Percentiles rank a stretch among this genome's conserved stretches.
phyloP scores from a whole-genome alignment of 2,329 filamentous ascomycete genomes.

The Calonectria pteridis region DNA sequence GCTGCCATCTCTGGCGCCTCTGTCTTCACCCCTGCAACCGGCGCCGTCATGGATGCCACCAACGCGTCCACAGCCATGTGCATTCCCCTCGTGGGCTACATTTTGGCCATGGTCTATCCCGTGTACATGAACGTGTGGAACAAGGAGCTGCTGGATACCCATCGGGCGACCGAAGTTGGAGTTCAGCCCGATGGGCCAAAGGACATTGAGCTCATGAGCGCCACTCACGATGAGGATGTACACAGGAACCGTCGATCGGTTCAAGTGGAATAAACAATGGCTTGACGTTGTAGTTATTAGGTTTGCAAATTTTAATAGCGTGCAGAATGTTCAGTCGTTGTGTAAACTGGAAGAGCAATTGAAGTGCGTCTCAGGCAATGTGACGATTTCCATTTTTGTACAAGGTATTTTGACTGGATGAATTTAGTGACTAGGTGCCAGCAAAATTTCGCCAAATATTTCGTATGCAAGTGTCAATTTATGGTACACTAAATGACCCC shows the following conservation, averaged over 20 bases:
- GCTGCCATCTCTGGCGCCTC: slow-evolving; percentile 68
- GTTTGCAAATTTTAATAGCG: neutral
- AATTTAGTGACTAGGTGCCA: neutral
- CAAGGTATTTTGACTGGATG: neutral
- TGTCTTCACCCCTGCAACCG: slow-evolving; percentile 66
- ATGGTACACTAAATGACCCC: neutral
- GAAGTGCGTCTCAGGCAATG: neutral
- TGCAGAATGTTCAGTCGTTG: neutral
- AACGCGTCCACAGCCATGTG: slow-evolving; percentile 58
- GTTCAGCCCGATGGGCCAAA: neutral
- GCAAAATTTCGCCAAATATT: neutral
- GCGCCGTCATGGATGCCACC: slow-evolving; percentile 58
- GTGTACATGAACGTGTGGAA: slow-evolving; percentile 12
- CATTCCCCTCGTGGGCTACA: slow-evolving; percentile 61
- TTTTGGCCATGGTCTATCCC: slow-evolving; percentile 49
- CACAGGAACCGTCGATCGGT: neutral
- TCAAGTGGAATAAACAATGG: neutral
- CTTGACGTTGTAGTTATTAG: no score
- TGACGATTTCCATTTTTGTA: no score
- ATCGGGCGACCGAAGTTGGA: slow-evolving; percentile 11
- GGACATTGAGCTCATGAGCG: slow-evolving; percentile 20
- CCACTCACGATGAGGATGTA: neutral
- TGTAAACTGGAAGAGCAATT: neutral
- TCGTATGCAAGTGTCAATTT: neutral
- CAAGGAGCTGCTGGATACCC: neutral